Evolutionary conservation across 139 green algal species (phyloP).

Genomic region (Zygnema circumcarinatum): DNA sequence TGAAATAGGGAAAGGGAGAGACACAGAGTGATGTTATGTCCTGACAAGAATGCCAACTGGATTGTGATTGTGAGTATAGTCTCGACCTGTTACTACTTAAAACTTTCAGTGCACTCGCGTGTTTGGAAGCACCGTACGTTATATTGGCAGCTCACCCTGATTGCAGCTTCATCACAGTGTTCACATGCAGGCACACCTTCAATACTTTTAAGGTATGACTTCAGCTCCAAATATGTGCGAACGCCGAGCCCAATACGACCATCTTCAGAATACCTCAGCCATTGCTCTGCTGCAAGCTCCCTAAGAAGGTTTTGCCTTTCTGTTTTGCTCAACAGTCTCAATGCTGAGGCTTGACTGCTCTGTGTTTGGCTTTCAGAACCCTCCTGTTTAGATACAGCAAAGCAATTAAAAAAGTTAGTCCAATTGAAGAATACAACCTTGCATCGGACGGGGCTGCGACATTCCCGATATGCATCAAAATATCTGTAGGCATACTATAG

Average conservation of each 20-base stretch:
- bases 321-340: neutral
- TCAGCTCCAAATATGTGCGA: slow-evolving; percentile 14
- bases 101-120: too few species aligned
- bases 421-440: too few species aligned
- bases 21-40: too few species aligned
- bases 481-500: too few species aligned
- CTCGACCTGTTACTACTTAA: too few species aligned
- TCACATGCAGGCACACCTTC: slow-evolving; percentile 23
- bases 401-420: too few species aligned
- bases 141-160: slow-evolving; percentile 1
- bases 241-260: slow-evolving; percentile 4
- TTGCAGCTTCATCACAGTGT: slow-evolving; percentile 15
- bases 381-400: neutral
- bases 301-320: slow-evolving; percentile 4
- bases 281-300: slow-evolving; percentile 6
- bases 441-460: too few species aligned
- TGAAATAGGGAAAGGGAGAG: too few species aligned
- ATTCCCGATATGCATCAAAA: too few species aligned
- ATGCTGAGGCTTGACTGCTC: neutral
- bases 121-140: too few species aligned
- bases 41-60: too few species aligned
- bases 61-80: too few species aligned
- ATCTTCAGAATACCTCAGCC: neutral
- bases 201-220: slow-evolving; percentile 5
- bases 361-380: neutral